Conservation (phyloP, 2,329 filamentous ascomycete genomes). For the Tolypocladium tundrense region DNA sequence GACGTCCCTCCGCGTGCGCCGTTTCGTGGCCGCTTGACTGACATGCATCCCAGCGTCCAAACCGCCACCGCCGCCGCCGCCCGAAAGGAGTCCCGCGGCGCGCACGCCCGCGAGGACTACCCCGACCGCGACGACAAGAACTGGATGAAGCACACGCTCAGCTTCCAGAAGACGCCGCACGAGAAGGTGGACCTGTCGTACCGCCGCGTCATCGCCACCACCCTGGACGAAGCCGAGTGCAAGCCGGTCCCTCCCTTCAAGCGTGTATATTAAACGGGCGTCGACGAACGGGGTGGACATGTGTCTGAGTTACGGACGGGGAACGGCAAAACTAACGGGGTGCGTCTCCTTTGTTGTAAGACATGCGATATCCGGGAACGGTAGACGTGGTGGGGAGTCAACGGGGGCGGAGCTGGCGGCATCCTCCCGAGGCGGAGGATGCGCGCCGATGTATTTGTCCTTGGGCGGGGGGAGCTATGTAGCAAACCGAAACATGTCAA, state of each 20-base stretch:
- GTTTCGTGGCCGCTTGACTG: not conserved
- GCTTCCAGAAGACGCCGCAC: conserved; percentile 89
- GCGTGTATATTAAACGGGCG: conserved; percentile 61
- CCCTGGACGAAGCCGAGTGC: conserved; percentile 92
- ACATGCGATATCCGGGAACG: conserved; percentile 5
- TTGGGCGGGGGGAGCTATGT: not conserved
- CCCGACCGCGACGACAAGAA: conserved; percentile 90
- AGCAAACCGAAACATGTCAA: not conserved
- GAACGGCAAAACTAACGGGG: not conserved
- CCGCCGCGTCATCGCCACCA: conserved; percentile 70
- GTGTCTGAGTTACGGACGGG: not conserved
- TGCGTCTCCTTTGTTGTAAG: conserved; percentile 7
- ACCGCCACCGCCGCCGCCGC: conserved; percentile 84
- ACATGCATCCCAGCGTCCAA: conserved; percentile 52
- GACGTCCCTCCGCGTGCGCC: no score
- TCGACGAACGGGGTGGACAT: not conserved
- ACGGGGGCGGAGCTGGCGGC: not conserved
- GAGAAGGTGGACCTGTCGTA: conserved; percentile 79
- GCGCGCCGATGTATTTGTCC: not conserved
- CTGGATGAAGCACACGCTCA: conserved; percentile 99
- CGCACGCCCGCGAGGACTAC: conserved; percentile 93
- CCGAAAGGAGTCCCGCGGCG: conserved; percentile 94
- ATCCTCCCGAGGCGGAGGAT: not conserved
- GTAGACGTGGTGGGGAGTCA: not conserved
- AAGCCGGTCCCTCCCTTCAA: conserved; percentile 95